Conservation (phyloP, 164 flowering plant species). For the Stephania cephalantha region DNA sequence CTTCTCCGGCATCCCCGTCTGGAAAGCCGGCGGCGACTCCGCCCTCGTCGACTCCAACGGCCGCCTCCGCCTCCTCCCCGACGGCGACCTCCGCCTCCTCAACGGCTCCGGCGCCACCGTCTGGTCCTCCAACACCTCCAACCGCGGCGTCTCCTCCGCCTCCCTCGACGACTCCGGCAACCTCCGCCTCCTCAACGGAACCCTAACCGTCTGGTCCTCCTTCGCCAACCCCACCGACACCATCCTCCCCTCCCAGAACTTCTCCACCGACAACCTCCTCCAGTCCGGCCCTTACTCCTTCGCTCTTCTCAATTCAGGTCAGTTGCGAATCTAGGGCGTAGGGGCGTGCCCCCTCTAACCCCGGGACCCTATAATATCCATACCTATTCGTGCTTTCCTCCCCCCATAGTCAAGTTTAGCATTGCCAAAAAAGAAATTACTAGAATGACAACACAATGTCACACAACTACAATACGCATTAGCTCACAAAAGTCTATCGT, state of each 20-base stretch:
- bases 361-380: no score
- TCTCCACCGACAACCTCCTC: constrained; percentile 16
- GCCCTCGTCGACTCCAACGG: constrained; percentile 18
- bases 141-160: constrained; percentile 24
- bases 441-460: no score
- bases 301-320: constrained; percentile 14
- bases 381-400: no score
- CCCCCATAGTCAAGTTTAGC: no score
- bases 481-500: no score
- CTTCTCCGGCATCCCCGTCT: constrained; percentile 18
- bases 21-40: constrained; percentile 26
- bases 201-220: constrained; percentile 25
- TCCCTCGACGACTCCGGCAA: constrained; percentile 28
- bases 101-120: constrained; percentile 24
- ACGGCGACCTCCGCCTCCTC: constrained; percentile 32
- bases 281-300: constrained; percentile 33
- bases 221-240: constrained; percentile 39
- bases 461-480: no score
- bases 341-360: no score
- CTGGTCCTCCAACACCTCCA: constrained; percentile 29
- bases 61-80: constrained; percentile 17
- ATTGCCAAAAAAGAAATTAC: no score
- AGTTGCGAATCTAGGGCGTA: no score
- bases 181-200: constrained; percentile 12
- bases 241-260: constrained; percentile 25